Conservation (phyloP, 2,329 filamentous ascomycete genomes). For the Pseudonectria foliicola region DNA sequence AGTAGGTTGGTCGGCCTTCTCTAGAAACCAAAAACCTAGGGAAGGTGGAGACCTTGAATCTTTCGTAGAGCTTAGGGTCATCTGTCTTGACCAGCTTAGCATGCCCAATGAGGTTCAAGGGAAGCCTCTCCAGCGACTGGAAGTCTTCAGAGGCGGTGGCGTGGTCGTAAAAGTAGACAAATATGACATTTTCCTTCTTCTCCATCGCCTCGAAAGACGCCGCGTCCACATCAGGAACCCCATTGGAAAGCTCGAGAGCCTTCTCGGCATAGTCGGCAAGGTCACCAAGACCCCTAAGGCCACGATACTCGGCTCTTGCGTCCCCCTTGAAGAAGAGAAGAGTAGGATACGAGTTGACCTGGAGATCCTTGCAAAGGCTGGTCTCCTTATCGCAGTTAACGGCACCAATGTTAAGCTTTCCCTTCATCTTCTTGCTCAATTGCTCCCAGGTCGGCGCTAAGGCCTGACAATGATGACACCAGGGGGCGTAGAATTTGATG, state of each 20-base stretch:
- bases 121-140: conserved; percentile 74
- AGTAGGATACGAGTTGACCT: conserved; percentile 74
- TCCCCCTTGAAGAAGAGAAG: conserved; percentile 88
- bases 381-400: conserved; percentile 88
- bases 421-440: conserved; percentile 85
- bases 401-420: conserved; percentile 83
- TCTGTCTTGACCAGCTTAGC: conserved; percentile 89
- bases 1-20: conserved; percentile 86
- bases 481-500: conserved; percentile 96
- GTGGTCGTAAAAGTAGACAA: conserved; percentile 95
- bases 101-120: conserved; percentile 81
- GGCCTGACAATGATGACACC: conserved; percentile 93
- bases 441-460: conserved; percentile 86
- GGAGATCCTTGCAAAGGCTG: conserved; percentile 86
- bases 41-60: conserved; percentile 96
- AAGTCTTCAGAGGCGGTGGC: conserved; percentile 93
- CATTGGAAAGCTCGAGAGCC: conserved; percentile 68
- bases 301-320: conserved; percentile 88
- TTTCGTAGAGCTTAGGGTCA: conserved; percentile 64
- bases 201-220: conserved; percentile 74
- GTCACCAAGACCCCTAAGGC: conserved; percentile 86
- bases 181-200: conserved; percentile 90
- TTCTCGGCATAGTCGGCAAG: conserved; percentile 81
- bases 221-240: conserved; percentile 75
- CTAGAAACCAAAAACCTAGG: conserved; percentile 85